These are phyloP conservation scores for Secale cereale DNA, from an alignment of 176 grass and related monocot genomes.

Conservation along the genomic window DNA sequence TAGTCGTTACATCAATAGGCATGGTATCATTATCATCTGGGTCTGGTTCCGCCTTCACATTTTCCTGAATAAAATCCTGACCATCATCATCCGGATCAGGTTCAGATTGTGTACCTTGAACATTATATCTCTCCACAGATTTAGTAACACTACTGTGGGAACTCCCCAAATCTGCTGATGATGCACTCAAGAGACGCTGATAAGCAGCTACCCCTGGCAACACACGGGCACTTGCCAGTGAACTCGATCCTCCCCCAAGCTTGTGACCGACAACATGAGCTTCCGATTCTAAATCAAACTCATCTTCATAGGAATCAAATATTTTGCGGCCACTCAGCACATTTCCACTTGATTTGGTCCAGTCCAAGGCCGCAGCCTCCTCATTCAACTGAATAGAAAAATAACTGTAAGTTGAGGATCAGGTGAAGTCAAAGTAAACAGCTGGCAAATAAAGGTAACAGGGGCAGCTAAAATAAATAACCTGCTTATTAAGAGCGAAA, in stretches of 20 bases:
- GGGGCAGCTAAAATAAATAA: constrained; percentile 16
- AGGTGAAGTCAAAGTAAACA: constrained; percentile 11
- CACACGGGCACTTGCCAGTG: constrained; percentile 39
- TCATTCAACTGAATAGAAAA: constrained; percentile 72
- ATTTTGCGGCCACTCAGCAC: constrained; percentile 63
- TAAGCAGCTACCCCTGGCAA: constrained; percentile 81
- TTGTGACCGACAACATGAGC: constrained; percentile 37
- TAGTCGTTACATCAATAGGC: constrained; percentile 14
- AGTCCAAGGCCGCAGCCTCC: constrained; percentile 76
- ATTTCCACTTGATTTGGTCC: constrained; percentile 88
- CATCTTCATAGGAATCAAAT: constrained; percentile 61
- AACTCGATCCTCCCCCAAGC: constrained; percentile 60
- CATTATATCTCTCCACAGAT: not conserved
- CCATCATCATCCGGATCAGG: constrained; percentile 22
- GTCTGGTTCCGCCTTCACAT: constrained; percentile 13
- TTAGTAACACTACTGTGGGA: constrained; percentile 4
- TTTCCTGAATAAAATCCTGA: constrained; percentile 20
- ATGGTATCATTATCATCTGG: constrained; percentile 41
- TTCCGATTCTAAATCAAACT: constrained; percentile 42
- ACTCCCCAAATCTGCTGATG: constrained; percentile 16
- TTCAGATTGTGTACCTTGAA: constrained; percentile 15
- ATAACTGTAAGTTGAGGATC: not conserved
- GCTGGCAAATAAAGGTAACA: not conserved
- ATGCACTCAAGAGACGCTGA: constrained; percentile 47
- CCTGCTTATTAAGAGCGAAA: constrained; percentile 96